Evolutionary conservation across 176 grass and related monocot genomes (phyloP).

Genomic region (Oryza glaberrima): DNA sequence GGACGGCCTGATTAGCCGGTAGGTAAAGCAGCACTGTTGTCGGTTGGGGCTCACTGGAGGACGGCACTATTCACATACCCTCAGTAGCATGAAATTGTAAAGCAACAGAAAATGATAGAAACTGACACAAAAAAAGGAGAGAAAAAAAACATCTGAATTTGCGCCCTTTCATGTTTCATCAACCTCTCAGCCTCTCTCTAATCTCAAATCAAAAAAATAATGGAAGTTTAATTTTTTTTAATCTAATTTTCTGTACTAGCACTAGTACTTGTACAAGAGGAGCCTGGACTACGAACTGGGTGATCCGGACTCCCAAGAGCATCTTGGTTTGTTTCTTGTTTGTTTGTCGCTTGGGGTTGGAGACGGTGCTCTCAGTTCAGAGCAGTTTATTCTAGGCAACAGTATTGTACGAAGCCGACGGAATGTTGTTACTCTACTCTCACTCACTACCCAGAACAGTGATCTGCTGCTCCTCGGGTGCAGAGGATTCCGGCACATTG

Average conservation of each 20-base stretch:
- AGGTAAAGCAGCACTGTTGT: neutral
- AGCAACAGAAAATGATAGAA: neutral
- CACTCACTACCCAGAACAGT: neutral
- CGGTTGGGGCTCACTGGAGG: no score
- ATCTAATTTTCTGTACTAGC: neutral
- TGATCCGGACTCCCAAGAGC: slow-evolving; percentile 25
- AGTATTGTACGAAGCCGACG: neutral
- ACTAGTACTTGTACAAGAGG: neutral
- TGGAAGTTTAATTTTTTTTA: neutral
- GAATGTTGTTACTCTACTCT: slow-evolving; percentile 5
- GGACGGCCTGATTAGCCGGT: neutral
- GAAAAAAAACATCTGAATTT: neutral
- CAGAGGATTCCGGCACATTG: neutral
- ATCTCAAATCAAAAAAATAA: neutral
- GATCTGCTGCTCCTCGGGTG: neutral
- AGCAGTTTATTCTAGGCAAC: neutral
- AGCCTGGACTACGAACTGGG: slow-evolving; percentile 11
- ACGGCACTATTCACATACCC: no score
- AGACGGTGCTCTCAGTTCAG: neutral
- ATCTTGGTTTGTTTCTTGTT: slow-evolving; percentile 29
- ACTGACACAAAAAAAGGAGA: neutral
- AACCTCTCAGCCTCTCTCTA: neutral
- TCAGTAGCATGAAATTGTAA: neutral
- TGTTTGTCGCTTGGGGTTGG: slow-evolving; percentile 25
- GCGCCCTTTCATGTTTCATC: neutral